phyloP scores from a whole-genome alignment of 2,329 filamentous ascomycete species.

The Zasmidium citrigriseum region DNA sequence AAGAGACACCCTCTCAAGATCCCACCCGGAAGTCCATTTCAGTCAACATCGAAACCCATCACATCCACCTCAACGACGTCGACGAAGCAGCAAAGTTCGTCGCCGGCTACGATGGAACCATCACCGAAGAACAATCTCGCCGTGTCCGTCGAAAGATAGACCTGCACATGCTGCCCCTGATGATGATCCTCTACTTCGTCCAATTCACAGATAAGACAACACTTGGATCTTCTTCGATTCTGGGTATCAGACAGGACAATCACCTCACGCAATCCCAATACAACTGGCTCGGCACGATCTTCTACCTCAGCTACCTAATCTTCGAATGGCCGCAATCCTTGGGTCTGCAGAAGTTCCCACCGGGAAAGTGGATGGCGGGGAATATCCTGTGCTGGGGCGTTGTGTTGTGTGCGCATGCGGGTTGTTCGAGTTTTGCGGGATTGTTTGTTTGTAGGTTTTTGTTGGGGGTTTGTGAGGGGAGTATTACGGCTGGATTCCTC shows the following conservation, averaged over 20 bases:
- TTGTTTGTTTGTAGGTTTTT: conserved; percentile 62
- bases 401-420: conserved; percentile 68
- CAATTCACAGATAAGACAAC: conserved; percentile 50
- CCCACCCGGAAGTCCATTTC: background rate
- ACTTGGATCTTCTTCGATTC: conserved; percentile 42
- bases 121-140: conserved; percentile 10
- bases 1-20: background rate
- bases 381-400: conserved; percentile 79
- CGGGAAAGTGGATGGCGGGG: conserved; percentile 61
- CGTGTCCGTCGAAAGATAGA: conserved; percentile 14
- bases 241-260: conserved; percentile 57
- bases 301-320: conserved; percentile 62
- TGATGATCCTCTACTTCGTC: conserved; percentile 42
- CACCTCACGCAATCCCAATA: conserved; percentile 56
- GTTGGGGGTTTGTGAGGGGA: conserved; percentile 57
- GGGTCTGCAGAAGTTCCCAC: conserved; percentile 58
- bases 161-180: conserved; percentile 13
- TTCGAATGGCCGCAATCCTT: conserved; percentile 65
- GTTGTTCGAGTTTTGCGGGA: conserved; percentile 50
- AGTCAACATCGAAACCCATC: conserved; percentile 7
- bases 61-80: conserved; percentile 9
- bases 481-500: conserved; percentile 33
- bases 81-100: conserved; percentile 10
- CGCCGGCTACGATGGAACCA: conserved; percentile 5
- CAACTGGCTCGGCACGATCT: conserved; percentile 60